Conservation (phyloP, 495 filamentous ascomycete genomes). For the Trypethelium eluteriae region DNA sequence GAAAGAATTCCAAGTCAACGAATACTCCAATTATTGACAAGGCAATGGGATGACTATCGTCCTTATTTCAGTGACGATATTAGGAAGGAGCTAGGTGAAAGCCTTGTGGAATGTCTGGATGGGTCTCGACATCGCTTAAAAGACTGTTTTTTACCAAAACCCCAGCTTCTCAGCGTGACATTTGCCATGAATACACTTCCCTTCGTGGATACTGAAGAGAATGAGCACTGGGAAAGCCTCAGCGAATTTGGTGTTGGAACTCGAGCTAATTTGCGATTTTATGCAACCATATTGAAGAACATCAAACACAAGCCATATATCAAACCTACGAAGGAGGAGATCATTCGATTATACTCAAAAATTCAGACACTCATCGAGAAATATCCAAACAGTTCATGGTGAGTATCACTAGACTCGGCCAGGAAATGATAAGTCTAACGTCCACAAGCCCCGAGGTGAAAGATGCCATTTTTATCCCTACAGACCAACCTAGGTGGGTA, state of each 20-base stretch:
- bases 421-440: background rate
- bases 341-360: background rate
- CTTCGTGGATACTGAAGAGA: background rate
- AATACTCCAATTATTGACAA: background rate
- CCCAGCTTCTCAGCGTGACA: background rate
- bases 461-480: background rate
- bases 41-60: background rate
- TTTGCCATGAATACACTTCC: background rate
- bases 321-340: constrained; percentile 2
- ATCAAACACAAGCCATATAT: background rate
- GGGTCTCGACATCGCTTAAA: background rate
- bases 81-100: background rate
- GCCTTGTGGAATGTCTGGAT: background rate
- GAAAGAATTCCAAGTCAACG: background rate
- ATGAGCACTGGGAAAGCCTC: background rate
- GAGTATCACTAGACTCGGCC: background rate
- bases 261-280: background rate
- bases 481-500: background rate
- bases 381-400: background rate
- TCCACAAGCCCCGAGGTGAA: background rate
- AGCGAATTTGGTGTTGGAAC: background rate
- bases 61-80: background rate
- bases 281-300: background rate
- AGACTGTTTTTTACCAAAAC: background rate
- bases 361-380: background rate